Conservation (phyloP, 371 early-diverging fungal genomes). For the Mortierella sp. region DNA sequence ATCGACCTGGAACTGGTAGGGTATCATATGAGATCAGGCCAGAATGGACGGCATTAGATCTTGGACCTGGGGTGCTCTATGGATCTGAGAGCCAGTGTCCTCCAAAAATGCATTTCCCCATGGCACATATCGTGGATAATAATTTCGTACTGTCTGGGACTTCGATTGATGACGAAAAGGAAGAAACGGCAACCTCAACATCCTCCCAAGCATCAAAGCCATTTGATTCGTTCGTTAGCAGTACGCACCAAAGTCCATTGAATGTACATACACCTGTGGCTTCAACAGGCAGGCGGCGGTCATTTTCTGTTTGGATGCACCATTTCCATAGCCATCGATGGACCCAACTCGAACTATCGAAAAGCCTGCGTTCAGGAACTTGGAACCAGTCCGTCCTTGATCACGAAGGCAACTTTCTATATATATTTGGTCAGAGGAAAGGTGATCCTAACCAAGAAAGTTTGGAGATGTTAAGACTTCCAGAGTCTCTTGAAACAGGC, state of each 20-base stretch:
- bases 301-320: conserved; percentile 64
- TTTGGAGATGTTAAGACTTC: neutral
- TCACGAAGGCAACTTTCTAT: conserved; percentile 58
- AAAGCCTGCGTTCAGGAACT: conserved; percentile 58
- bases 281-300: conserved; percentile 20
- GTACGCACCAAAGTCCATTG: neutral
- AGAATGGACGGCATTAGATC: conserved; percentile 45
- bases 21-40: conserved; percentile 19
- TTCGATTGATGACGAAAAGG: conserved; percentile 1
- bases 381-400: conserved; percentile 66
- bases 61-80: conserved; percentile 7
- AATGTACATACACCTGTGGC: neutral
- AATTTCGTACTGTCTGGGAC: conserved; percentile 63
- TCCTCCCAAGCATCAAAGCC: neutral
- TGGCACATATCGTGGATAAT: conserved; percentile 55
- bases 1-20: neutral
- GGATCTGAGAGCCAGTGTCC: conserved; percentile 44
- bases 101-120: conserved; percentile 65
- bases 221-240: neutral
- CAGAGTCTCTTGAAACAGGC: neutral
- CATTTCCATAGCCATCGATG: conserved; percentile 59
- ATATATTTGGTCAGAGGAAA: conserved; percentile 61
- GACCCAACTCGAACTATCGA: conserved; percentile 61
- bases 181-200: neutral
- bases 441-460: neutral